Base-by-base conservation (phyloP, 805 yeast species). In the Saturnispora serradocipensis region DNA sequence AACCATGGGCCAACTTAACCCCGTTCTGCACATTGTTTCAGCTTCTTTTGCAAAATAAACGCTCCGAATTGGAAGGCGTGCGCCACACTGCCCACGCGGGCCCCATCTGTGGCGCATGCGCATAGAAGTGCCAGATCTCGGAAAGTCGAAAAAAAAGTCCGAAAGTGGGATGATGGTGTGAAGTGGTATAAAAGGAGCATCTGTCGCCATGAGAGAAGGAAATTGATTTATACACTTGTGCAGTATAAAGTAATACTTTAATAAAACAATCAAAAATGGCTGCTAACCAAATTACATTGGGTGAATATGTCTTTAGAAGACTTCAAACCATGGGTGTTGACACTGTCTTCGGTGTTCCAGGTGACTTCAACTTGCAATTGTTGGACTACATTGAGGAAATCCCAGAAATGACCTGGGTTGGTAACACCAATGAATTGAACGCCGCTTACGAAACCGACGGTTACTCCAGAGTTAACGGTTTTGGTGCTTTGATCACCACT, bases 391-490 rank as follows among this genome's bases (percentile, higher is more conserved):
- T 85, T 62, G 81, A 84, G 67, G 86, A 82, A 61, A 87, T 84
- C 48, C 81, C 78, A 35, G 87, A 86, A 44, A 64, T 87, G 69
- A 77, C 85, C 72, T 87, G 95, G 96, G 89, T 87, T 48, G 96
- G 95, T 62, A 86, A 87, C 68, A 86, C 93, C 66, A 87, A 88
- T 70, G 95, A 87, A 72, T 76, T 87, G 72, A 88, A 88, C 67
- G 93, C 95, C 44, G 86, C 93, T 42, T 85, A 84, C 60, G 86
- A 95, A 49, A 89, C 93, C 45, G 96, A 87, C 68, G 96, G 95
- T 57, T 87, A 87, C 72, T 82, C 91, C 50, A 74, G 96, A 67
- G 74, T 87, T 61, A 86, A 85, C 70, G 84, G 90, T 54, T 70
- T 86, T 65, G 78, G 85, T 55, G 83, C 86, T 59, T 59, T 87